A percentile compares a stretch with the other conserved stretches of the same genome.
phyloP scores from a whole-genome alignment of 1,139 yeast genomes.

The Williopsis jadinii region DNA sequence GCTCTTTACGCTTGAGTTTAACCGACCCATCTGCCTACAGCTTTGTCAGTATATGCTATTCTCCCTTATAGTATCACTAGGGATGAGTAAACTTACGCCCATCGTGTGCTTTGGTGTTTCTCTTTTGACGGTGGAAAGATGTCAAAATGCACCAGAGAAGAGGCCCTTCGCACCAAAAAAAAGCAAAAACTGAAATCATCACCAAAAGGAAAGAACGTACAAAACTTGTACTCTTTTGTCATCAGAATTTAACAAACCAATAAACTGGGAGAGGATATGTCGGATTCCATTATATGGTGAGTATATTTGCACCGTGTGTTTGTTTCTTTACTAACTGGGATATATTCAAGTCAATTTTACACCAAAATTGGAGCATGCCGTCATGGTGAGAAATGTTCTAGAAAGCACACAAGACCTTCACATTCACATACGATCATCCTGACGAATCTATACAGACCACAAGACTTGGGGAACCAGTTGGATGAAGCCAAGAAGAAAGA shows the following conservation, averaged over 20 bases:
- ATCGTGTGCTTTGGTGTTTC: slow-evolving; percentile 1
- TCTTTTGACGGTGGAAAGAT: neutral
- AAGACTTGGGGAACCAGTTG: slow-evolving; percentile 25
- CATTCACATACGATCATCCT: slow-evolving; percentile 60
- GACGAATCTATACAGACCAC: slow-evolving; percentile 48
- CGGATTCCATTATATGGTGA: slow-evolving; percentile 14
- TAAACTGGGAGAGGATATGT: slow-evolving; percentile 11
- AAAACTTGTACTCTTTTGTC: too few relatives aligned
- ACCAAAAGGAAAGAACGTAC: neutral
- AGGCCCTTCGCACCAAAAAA: neutral
- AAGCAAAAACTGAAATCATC: too few relatives aligned
- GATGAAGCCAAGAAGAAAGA: slow-evolving; percentile 10
- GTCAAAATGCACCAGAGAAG: neutral
- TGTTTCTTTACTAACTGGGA: too few relatives aligned
- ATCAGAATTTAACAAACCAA: neutral
- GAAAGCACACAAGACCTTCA: slow-evolving; percentile 68
- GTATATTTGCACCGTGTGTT: slow-evolving; percentile 1
- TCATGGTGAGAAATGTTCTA: slow-evolving; percentile 85
- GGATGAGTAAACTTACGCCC: slow-evolving; percentile 9
- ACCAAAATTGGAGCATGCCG: slow-evolving; percentile 88
- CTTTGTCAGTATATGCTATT: slow-evolving; percentile 4
- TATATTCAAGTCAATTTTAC: slow-evolving; percentile 44
- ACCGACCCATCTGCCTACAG: slow-evolving; percentile 40
- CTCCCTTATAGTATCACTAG: neutral
- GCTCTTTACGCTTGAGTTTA: slow-evolving; percentile 40